These are phyloP conservation scores for Colletotrichum chrysophilum DNA, from an alignment of 2,329 filamentous ascomycete genomes.

Conservation along the genomic window DNA sequence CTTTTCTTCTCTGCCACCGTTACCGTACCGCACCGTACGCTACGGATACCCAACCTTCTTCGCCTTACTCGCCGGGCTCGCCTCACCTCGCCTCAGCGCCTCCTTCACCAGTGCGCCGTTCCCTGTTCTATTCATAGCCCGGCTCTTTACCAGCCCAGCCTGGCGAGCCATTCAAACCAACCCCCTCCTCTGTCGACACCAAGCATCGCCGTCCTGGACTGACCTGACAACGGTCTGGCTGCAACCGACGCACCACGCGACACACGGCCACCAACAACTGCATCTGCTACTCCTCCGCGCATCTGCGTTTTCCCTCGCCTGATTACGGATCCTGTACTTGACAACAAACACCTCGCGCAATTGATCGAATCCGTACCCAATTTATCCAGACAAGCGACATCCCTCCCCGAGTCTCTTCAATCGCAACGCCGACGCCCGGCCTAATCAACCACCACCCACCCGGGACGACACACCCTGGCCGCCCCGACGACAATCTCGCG, in stretches of 20 bases:
- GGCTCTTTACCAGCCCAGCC: constrained; percentile 1
- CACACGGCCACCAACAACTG: neutral
- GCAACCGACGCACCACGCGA: neutral
- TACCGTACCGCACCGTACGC: neutral
- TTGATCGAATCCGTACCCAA: neutral
- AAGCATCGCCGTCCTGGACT: neutral
- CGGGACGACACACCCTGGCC: constrained; percentile 12
- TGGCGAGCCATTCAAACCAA: constrained; percentile 11
- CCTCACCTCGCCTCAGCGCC: neutral
- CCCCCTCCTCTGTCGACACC: constrained; percentile 7
- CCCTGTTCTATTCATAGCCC: constrained; percentile 22
- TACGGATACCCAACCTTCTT: neutral
- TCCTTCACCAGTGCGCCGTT: constrained; percentile 7
- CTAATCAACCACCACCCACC: neutral
- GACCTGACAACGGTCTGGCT: neutral
- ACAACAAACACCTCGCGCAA: neutral
- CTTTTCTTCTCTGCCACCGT: neutral
- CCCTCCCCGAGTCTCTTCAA: neutral
- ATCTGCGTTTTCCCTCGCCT: neutral
- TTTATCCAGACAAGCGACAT: neutral
- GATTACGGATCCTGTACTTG: neutral
- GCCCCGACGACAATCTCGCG: constrained; percentile 14
- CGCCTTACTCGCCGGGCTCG: neutral
- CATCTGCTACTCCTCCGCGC: neutral
- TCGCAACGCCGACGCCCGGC: neutral